These are phyloP conservation scores for Dothideomycetidae sp. DNA, from an alignment of 2,329 filamentous ascomycete species.

Conservation along the genomic window DNA sequence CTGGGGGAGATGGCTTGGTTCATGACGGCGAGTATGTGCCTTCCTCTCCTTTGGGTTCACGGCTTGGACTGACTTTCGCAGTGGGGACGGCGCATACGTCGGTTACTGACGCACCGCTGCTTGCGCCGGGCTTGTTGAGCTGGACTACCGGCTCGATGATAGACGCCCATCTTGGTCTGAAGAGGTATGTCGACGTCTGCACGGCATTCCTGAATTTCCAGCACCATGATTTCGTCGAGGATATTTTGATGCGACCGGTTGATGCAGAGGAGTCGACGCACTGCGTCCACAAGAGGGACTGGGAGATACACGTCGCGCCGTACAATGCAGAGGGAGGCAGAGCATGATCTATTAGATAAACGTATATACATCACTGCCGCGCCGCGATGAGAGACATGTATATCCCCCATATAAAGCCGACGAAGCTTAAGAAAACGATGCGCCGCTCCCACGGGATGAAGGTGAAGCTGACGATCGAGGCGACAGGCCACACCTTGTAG, in stretches of 20 bases:
- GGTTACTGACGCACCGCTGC: conserved; percentile 51
- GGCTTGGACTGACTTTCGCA: conserved; percentile 20
- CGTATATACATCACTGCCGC: conserved; percentile 4
- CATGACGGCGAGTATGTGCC: conserved; percentile 8
- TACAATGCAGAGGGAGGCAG: background rate
- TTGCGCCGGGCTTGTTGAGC: conserved; percentile 46
- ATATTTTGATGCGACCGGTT: no score
- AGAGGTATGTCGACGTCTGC: conserved; percentile 46
- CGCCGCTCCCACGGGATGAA: conserved; percentile 57
- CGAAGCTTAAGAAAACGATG: conserved; percentile 55
- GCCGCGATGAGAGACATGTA: conserved; percentile 48
- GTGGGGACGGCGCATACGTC: conserved; percentile 38
- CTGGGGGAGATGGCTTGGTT: conserved; percentile 10
- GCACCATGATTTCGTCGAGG: no score
- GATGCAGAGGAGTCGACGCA: no score
- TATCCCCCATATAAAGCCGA: conserved; percentile 60
- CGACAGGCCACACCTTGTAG: conserved; percentile 56
- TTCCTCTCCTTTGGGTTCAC: background rate
- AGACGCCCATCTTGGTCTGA: conserved; percentile 41
- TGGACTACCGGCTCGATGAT: conserved; percentile 48
- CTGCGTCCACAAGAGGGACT: no score
- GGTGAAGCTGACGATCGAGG: conserved; percentile 57
- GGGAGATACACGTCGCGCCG: conserved; percentile 32
- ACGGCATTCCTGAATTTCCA: conserved; percentile 43
- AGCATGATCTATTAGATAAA: conserved; percentile 1